Percentiles rank a stretch among this genome's conserved stretches.
Conservation (phyloP, 164 flowering plant species). For the Chimonanthus praecox region DNA sequence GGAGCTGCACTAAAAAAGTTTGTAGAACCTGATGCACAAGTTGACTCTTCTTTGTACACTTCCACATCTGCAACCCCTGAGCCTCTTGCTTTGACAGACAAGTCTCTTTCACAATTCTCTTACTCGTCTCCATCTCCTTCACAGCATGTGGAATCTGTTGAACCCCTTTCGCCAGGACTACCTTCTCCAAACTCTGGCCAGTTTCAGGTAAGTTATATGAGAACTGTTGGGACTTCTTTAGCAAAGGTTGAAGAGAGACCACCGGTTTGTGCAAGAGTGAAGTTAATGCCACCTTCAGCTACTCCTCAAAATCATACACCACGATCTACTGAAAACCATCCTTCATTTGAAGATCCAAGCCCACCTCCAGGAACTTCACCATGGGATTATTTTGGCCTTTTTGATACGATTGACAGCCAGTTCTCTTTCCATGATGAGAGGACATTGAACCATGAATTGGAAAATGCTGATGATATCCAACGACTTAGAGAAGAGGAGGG, state of each 20-base stretch:
- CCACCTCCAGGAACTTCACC: slow-evolving; percentile 41
- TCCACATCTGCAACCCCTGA: slow-evolving; percentile 73
- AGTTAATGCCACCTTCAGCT: slow-evolving; percentile 38
- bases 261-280: slow-evolving; percentile 32
- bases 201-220: slow-evolving; percentile 62
- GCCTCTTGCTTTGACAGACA: slow-evolving; percentile 57
- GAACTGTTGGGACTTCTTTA: slow-evolving; percentile 38
- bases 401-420: slow-evolving; percentile 49
- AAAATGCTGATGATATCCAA: slow-evolving; percentile 34
- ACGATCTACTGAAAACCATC: slow-evolving; percentile 35
- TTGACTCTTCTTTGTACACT: slow-evolving; percentile 57
- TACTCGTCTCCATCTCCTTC: slow-evolving; percentile 60
- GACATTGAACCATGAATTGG: slow-evolving; percentile 30
- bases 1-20: slow-evolving; percentile 73
- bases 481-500: slow-evolving; percentile 51
- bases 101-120: slow-evolving; percentile 60
- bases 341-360: slow-evolving; percentile 32
- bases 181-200: slow-evolving; percentile 52
- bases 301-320: slow-evolving; percentile 43
- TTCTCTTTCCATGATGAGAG: slow-evolving; percentile 49
- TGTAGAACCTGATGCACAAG: slow-evolving; percentile 62
- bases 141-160: slow-evolving; percentile 45
- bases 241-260: slow-evolving; percentile 69
- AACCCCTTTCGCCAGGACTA: slow-evolving; percentile 53
- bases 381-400: slow-evolving; percentile 83